Conservation (phyloP, 2,329 filamentous ascomycete species). For the Apiospora hydei region DNA sequence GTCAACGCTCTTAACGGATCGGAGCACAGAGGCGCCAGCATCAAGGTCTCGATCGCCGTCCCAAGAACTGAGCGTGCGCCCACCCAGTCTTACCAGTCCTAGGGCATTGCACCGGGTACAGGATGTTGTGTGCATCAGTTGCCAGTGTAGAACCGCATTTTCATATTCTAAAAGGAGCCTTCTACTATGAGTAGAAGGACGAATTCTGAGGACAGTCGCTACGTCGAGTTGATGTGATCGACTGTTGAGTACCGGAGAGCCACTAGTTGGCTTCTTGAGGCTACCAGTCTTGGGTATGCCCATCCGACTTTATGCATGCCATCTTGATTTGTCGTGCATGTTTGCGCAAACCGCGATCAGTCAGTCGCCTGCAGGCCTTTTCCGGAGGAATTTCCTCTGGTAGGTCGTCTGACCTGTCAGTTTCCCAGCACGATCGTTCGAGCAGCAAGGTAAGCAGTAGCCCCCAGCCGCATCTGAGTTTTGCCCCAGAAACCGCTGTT, state of each 20-base stretch:
- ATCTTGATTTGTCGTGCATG: constrained; percentile 5
- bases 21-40: constrained; percentile 32
- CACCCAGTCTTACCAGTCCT: constrained; percentile 2
- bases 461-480: background rate
- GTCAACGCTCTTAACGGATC: constrained; percentile 50
- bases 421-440: background rate
- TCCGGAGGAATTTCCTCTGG: background rate
- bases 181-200: constrained; percentile 14
- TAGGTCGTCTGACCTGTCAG: background rate
- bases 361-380: background rate
- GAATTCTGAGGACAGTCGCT: constrained; percentile 15
- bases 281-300: background rate
- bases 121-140: constrained; percentile 17
- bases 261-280: background rate
- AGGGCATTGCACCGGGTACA: background rate
- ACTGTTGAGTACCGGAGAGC: background rate
- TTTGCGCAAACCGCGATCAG: background rate
- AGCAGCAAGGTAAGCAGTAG: background rate
- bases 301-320: constrained; percentile 2
- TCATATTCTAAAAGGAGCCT: constrained; percentile 9
- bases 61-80: constrained; percentile 23
- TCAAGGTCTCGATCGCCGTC: constrained; percentile 37
- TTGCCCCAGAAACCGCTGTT: background rate
- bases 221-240: constrained; percentile 18
- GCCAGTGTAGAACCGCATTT: constrained; percentile 13